Conservation (phyloP, 306 rosid species). For the Castanospermum australe region DNA sequence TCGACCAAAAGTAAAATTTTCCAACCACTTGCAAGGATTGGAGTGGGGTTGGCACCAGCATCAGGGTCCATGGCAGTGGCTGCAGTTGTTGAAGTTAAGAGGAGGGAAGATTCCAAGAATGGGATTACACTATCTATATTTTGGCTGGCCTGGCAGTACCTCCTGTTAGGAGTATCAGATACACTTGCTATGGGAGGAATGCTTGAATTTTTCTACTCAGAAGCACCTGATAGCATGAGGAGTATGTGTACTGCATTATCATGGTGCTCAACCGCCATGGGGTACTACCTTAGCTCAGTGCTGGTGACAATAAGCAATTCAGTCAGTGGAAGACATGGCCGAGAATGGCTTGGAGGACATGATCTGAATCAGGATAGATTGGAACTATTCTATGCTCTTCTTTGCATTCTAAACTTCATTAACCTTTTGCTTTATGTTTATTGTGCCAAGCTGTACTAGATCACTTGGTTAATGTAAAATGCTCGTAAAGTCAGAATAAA, state of each 20-base stretch:
- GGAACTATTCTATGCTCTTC: conserved; percentile 45
- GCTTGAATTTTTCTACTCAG: conserved; percentile 48
- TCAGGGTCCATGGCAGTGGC: conserved; percentile 40
- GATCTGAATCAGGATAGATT: conserved; percentile 37
- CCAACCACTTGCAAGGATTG: conserved; percentile 35
- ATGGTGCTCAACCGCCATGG: conserved; percentile 46
- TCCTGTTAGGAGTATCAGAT: conserved; percentile 35
- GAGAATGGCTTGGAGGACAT: conserved; percentile 39
- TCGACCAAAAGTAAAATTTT: neutral
- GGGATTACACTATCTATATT: conserved; percentile 29
- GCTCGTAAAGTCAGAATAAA: no score
- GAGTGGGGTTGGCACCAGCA: conserved; percentile 34
- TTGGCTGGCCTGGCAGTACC: conserved; percentile 37
- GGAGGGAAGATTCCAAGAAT: conserved; percentile 24
- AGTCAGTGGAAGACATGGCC: conserved; percentile 29
- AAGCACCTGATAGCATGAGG: conserved; percentile 46
- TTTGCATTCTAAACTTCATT: conserved; percentile 31
- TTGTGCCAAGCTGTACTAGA: conserved; percentile 39
- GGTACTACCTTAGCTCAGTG: conserved; percentile 35
- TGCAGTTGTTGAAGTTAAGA: conserved; percentile 32
- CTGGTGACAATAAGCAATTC: conserved; percentile 31
- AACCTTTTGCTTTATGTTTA: conserved; percentile 33
- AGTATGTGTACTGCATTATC: conserved; percentile 41
- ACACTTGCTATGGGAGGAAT: conserved; percentile 42
- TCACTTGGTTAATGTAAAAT: neutral